Conservation (phyloP, 441 rosid genomes). For the Populus hybrid region DNA sequence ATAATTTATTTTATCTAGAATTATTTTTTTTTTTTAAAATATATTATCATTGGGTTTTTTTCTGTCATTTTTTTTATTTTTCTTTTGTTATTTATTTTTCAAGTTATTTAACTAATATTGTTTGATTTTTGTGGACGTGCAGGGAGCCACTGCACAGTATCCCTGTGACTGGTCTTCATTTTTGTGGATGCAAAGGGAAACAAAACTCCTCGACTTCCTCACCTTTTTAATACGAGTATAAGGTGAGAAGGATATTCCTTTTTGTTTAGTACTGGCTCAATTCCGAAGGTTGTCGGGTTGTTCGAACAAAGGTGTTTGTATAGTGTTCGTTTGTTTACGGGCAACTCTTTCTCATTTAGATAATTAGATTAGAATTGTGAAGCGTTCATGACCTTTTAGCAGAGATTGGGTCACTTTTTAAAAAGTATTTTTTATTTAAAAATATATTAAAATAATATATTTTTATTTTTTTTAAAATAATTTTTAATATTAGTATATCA, state of each 20-base stretch:
- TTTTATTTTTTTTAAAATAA: no score
- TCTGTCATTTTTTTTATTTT: no score
- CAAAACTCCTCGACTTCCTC: not conserved
- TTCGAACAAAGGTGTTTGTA: not conserved
- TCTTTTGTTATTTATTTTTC: no score
- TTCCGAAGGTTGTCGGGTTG: not conserved
- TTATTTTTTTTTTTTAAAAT: no score
- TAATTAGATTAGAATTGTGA: no score
- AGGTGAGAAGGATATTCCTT: not conserved
- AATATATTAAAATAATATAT: no score
- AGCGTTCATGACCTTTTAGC: no score
- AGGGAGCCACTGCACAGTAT: slow-evolving; percentile 11
- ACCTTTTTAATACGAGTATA: not conserved
- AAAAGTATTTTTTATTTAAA: no score
- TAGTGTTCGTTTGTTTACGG: not conserved
- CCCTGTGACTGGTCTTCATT: not conserved
- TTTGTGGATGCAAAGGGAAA: not conserved
- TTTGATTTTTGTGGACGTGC: slow-evolving; percentile 33
- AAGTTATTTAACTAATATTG: not conserved
- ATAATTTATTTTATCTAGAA: no score
- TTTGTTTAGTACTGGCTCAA: not conserved
- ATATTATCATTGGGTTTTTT: no score
- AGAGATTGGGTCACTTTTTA: no score
- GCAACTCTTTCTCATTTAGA: not conserved
- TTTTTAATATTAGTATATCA: no score